Evolutionary conservation across 352 stramenopile genomes (phyloP), one percentile per base, ranked within the genome.

Genomic region (Phytophthora vignae): DNA sequence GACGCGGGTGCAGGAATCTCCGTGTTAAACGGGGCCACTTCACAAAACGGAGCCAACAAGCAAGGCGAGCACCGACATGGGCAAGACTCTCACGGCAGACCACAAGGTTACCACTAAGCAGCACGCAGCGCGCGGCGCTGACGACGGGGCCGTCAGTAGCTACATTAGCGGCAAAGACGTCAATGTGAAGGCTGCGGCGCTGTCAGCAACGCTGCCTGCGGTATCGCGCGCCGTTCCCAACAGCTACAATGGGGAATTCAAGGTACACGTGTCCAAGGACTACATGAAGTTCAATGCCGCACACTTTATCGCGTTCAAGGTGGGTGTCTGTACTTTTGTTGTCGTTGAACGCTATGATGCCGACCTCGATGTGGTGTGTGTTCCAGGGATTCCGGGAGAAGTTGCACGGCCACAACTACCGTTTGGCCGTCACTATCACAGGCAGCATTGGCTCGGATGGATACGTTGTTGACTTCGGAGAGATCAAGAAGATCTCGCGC

Each of bases 341-440:
- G 12, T 44, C 12, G 12, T 44, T 44, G 36, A 44, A 17, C 36
- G 36, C 36, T 42, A 42, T 15, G 36, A 11, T 15, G 36, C 14
- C 36, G 12, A 7, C 15, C 36, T 44, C 36, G 36, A 44, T 14
- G 48, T 54, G 19, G 17, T 40, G 48, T 17, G 22, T 56, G 22
- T 54, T 71, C 19, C 27, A 93, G 84, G 92, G 92, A 22, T 99
- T 98, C 79, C 90, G 98, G 7, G 98, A 99, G 78, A 92, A 97
- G 52, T 74, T 99, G 8, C 98, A 99, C 65, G 98, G 98, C 57
- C 98, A 99, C 84, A 99, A 99, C 77, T 99, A 99, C 82, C 89
- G 81, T 6, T 88, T 98, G 17, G 91, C 87, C 6, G 92, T 99
- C 17, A 96, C 90, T 19, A 93, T 97, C 59, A 94, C 86, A 1